Conservation (phyloP, 805 yeast genomes). For the Wickerhamiella sergipiensis region DNA sequence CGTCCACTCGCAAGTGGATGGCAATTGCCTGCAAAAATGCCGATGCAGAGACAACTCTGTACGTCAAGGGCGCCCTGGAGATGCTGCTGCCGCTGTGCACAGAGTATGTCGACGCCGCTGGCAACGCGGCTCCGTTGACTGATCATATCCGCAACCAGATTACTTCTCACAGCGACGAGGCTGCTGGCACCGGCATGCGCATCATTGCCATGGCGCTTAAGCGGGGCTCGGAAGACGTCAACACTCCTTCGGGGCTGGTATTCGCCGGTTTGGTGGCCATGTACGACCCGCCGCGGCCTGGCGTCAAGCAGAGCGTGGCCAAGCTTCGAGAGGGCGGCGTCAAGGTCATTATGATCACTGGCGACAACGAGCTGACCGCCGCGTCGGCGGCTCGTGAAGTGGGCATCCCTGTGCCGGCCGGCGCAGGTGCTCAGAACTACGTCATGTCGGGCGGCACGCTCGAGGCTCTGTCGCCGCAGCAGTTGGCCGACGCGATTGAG, state of each 20-base stretch:
- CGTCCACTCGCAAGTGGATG: slow-evolving; percentile 77
- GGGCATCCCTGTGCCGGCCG: slow-evolving; percentile 48
- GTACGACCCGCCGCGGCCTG: slow-evolving; percentile 96
- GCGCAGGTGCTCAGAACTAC: slow-evolving; percentile 41
- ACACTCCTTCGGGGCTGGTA: slow-evolving; percentile 57
- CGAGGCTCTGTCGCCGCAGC: slow-evolving; percentile 58
- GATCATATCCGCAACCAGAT: slow-evolving; percentile 37
- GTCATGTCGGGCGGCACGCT: slow-evolving; percentile 78
- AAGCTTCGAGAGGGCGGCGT: slow-evolving; percentile 83
- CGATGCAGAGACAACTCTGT: slow-evolving; percentile 39
- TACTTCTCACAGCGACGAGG: slow-evolving; percentile 39
- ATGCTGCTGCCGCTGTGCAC: slow-evolving; percentile 48
- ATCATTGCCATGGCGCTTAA: slow-evolving; percentile 67
- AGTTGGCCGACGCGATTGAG: slow-evolving; percentile 60
- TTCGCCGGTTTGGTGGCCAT: slow-evolving; percentile 86
- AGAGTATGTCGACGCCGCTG: slow-evolving; percentile 44
- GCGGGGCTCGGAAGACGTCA: slow-evolving; percentile 64
- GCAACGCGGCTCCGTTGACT: slow-evolving; percentile 45
- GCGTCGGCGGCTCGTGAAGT: slow-evolving; percentile 38
- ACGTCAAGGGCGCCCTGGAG: slow-evolving; percentile 87
- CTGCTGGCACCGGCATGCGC: slow-evolving; percentile 78
- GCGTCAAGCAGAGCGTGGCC: slow-evolving; percentile 62
- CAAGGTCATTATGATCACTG: slow-evolving; percentile 96
- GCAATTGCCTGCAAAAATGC: slow-evolving; percentile 61
- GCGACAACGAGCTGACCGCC: slow-evolving; percentile 41